Evolutionary conservation across 164 flowering plant species (phyloP).

Genomic region (Liriodendron chinense): DNA sequence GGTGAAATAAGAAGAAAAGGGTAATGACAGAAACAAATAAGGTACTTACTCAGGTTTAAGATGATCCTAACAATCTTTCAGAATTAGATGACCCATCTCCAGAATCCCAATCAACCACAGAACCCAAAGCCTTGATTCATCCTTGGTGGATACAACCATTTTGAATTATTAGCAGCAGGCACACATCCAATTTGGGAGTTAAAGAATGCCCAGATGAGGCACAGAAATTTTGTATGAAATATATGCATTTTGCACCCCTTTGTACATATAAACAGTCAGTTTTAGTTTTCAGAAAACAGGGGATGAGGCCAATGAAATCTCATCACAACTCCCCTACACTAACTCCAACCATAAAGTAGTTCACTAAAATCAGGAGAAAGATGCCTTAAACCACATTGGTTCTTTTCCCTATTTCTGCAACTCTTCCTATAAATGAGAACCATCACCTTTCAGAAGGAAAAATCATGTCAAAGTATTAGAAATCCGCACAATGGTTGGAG

Average conservation of each 20-base stretch:
- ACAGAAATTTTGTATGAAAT: not conserved
- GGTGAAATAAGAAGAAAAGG: not conserved
- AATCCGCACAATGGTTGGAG: not conserved
- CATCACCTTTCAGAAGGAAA: constrained; percentile 2
- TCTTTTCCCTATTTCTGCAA: not conserved
- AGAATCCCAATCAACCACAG: not conserved
- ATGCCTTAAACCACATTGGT: not conserved
- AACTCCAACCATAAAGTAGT: constrained; percentile 3
- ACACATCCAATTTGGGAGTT: too few relatives aligned
- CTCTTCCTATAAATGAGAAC: not conserved
- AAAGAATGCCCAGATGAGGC: not conserved
- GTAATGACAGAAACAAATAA: not conserved
- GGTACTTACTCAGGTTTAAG: constrained; percentile 3
- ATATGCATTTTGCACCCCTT: not conserved
- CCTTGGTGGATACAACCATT: too few relatives aligned
- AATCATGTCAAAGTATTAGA: constrained; percentile 10
- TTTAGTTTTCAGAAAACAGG: not conserved
- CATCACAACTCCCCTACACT: constrained; percentile 7
- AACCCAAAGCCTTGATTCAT: too few relatives aligned
- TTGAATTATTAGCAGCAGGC: too few relatives aligned
- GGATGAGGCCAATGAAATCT: not conserved
- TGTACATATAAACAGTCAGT: not conserved
- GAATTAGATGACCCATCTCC: not conserved
- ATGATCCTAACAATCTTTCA: not conserved
- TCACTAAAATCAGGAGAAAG: not conserved